These are phyloP conservation scores for Macadamia integrifolia DNA, from an alignment of 164 flowering plant genomes.

Conservation along the genomic window DNA sequence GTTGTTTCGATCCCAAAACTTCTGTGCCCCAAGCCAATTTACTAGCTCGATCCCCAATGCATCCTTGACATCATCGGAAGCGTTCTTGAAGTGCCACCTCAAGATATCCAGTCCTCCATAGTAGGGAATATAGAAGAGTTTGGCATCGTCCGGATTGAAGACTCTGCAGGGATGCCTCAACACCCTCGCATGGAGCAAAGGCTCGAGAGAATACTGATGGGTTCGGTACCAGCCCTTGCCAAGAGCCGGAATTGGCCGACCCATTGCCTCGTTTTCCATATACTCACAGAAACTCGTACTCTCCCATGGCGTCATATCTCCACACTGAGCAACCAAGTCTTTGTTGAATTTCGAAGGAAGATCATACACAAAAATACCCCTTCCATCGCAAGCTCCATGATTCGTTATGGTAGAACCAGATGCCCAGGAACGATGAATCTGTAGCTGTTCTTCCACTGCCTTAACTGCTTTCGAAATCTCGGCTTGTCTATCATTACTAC, in stretches of 20 bases:
- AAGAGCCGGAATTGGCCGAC: slow-evolving; percentile 42
- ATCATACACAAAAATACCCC: slow-evolving; percentile 65
- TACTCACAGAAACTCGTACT: slow-evolving; percentile 38
- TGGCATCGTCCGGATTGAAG: slow-evolving; percentile 40
- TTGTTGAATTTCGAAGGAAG: slow-evolving; percentile 71
- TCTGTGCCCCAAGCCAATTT: slow-evolving; percentile 47
- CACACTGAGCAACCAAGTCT: slow-evolving; percentile 50
- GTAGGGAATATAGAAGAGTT: slow-evolving; percentile 79
- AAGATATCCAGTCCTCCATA: slow-evolving; percentile 64
- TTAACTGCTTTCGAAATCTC: slow-evolving; percentile 28
- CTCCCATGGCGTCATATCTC: slow-evolving; percentile 48
- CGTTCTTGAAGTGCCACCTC: slow-evolving; percentile 73
- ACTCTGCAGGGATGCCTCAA: slow-evolving; percentile 71
- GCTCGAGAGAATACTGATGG: slow-evolving; percentile 69
- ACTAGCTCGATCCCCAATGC: slow-evolving; percentile 40
- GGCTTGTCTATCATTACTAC: slow-evolving; percentile 3
- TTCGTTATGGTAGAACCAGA: slow-evolving; percentile 1
- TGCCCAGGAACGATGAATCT: slow-evolving; percentile 44
- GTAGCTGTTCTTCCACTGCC: slow-evolving; percentile 41
- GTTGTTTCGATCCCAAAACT: slow-evolving; percentile 37
- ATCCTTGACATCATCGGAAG: slow-evolving; percentile 46
- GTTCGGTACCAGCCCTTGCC: slow-evolving; percentile 65
- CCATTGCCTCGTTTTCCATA: slow-evolving; percentile 52
- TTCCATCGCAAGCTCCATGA: slow-evolving; percentile 31
- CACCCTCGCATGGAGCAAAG: slow-evolving; percentile 58